Percentiles rank a stretch among this genome's conserved stretches.
phyloP scores from a whole-genome alignment of 1,284 basidiomycete species.

The Austroboletus olivaceoglutinosus region DNA sequence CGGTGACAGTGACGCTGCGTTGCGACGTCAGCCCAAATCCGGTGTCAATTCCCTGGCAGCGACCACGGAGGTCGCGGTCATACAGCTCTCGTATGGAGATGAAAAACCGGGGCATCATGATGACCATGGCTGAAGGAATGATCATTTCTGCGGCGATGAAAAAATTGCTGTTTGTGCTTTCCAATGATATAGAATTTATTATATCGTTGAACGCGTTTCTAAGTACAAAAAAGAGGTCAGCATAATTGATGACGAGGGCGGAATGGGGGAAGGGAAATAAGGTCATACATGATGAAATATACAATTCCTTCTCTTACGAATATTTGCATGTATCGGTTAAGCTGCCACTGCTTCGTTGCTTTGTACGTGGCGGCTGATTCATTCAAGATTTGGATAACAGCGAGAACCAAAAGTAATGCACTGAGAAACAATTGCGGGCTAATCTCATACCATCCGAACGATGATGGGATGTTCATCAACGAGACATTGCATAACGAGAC shows the following conservation, averaged over 20 bases:
- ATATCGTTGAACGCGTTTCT: neutral
- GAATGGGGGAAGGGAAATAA: too few species aligned
- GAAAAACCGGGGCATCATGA: neutral
- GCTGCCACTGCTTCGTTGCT: neutral
- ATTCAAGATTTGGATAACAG: neutral
- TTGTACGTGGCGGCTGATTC: neutral
- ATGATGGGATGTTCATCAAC: neutral
- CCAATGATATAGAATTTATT: too few species aligned
- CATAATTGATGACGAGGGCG: too few species aligned
- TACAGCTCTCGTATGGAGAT: neutral
- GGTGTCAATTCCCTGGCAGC: neutral
- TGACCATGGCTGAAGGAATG: rapidly evolving
- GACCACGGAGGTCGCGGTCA: neutral
- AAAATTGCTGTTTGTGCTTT: neutral
- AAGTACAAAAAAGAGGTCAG: too few species aligned
- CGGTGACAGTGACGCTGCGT: neutral
- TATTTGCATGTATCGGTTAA: neutral
- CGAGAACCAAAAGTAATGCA: neutral
- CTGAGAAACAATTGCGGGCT: neutral
- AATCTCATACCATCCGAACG: neutral
- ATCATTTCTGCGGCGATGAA: neutral
- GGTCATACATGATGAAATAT: neutral
- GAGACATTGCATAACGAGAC: neutral
- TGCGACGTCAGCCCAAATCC: neutral
- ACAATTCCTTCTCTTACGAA: neutral